Conservation (phyloP, 2,329 filamentous ascomycete species). For the Lasiodiplodia citricola region DNA sequence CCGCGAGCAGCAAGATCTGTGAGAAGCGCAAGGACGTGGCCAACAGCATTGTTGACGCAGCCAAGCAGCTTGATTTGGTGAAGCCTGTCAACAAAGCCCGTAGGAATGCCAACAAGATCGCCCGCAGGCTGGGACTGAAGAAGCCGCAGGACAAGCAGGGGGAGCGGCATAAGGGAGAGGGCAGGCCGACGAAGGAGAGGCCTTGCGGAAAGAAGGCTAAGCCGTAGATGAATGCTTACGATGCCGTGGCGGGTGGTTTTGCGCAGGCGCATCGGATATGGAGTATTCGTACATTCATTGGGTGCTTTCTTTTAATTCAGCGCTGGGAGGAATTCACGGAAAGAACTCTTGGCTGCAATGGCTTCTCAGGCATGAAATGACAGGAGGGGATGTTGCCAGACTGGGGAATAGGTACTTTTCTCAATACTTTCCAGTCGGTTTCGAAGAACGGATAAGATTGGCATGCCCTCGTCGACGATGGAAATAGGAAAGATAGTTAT, state of each 20-base stretch:
- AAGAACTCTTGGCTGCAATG: not conserved
- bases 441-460: not conserved
- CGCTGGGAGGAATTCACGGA: not conserved
- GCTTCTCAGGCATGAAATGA: not conserved
- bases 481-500: not conserved
- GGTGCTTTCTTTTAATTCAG: not conserved
- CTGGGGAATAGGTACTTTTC: constrained; percentile 3
- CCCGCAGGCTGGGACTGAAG: constrained; percentile 27
- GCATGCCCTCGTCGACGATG: not conserved
- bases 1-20: not conserved
- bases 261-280: constrained; percentile 21
- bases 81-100: constrained; percentile 37
- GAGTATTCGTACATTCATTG: constrained; percentile 12
- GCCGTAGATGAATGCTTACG: constrained; percentile 1
- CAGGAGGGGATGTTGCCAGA: not conserved
- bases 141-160: constrained; percentile 2
- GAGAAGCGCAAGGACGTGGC: not conserved
- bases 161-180: not conserved
- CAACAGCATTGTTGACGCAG: not conserved
- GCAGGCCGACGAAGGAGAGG: not conserved
- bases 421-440: constrained; percentile 3
- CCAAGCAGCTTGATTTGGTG: constrained; percentile 27
- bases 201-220: constrained; percentile 9
- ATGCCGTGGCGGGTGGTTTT: constrained; percentile 1
- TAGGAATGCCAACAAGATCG: constrained; percentile 38